Conservation (phyloP, 2,329 filamentous ascomycete species). For the Fusarium sp. region DNA sequence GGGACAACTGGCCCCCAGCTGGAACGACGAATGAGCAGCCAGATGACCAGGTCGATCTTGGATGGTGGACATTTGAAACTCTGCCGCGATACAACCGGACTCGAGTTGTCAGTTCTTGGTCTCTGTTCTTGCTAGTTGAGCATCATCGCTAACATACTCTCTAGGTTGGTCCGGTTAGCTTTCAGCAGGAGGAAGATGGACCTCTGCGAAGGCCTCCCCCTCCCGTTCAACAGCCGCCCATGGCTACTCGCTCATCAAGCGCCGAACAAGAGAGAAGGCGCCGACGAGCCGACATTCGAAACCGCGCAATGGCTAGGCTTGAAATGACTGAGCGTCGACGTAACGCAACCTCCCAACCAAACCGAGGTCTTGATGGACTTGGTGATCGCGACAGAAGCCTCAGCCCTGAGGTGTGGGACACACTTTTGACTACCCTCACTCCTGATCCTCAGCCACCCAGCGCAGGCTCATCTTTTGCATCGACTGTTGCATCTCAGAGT, state of each 20-base stretch:
- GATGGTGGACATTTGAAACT: conserved; percentile 42
- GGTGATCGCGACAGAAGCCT: conserved; percentile 85
- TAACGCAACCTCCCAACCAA: conserved; percentile 15
- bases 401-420: conserved; percentile 83
- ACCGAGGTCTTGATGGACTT: conserved; percentile 68
- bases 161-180: conserved; percentile 14
- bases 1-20: conserved; percentile 26
- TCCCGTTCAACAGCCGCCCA: conserved; percentile 5
- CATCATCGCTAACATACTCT: conserved; percentile 7
- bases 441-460: conserved; percentile 84
- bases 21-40: conserved; percentile 9
- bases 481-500: conserved; percentile 57
- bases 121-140: not conserved
- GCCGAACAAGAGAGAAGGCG: conserved; percentile 1
- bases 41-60: conserved; percentile 26
- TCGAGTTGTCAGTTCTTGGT: conserved; percentile 35
- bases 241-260: conserved; percentile 1
- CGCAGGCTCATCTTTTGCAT: conserved; percentile 81
- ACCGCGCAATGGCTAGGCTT: not conserved
- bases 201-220: conserved; percentile 1
- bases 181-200: conserved; percentile 4
- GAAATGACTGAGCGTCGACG: conserved; percentile 1
- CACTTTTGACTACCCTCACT: conserved; percentile 78
- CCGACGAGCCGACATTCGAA: not conserved
- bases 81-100: conserved; percentile 31